These are phyloP conservation scores for Peronospora destructor DNA, from an alignment of 352 stramenopile species.

Conservation along the genomic window DNA sequence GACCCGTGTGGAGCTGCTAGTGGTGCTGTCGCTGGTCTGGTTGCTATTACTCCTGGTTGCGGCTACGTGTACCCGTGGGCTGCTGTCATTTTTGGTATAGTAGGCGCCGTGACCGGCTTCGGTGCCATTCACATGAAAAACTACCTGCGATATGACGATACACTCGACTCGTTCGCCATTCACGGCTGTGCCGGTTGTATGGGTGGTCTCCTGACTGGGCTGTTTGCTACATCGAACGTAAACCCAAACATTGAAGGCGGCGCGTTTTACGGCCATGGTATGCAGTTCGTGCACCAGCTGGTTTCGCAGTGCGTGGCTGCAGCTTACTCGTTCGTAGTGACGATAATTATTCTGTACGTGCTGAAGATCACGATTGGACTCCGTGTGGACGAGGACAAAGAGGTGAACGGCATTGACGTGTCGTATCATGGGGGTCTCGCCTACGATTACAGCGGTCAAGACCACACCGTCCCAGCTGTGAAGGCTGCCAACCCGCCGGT, in stretches of 20 bases:
- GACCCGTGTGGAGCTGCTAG: conserved; percentile 57
- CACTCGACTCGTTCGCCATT: conserved; percentile 72
- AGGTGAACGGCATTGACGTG: conserved; percentile 71
- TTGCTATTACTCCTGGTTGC: conserved; percentile 62
- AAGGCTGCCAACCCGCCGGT: too few species aligned
- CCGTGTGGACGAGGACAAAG: conserved; percentile 69
- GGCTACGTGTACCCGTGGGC: conserved; percentile 67
- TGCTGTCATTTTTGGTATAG: conserved; percentile 61
- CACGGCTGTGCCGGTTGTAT: conserved; percentile 59
- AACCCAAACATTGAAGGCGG: conserved; percentile 51
- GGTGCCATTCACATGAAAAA: conserved; percentile 59
- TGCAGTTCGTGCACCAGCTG: conserved; percentile 51
- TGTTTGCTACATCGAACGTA: conserved; percentile 56
- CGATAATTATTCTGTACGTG: conserved; percentile 60
- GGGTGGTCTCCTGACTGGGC: conserved; percentile 55
- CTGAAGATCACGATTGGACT: conserved; percentile 68
- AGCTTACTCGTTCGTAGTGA: conserved; percentile 58
- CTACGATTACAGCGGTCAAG: conserved; percentile 29
- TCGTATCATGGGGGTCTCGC: conserved; percentile 67
- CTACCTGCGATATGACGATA: conserved; percentile 67
- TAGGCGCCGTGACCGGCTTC: conserved; percentile 50
- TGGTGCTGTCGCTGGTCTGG: conserved; percentile 58
- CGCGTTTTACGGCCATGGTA: conserved; percentile 44
- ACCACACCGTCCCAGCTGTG: too few species aligned
- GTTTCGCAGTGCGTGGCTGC: conserved; percentile 48